Evolutionary conservation across 1,284 basidiomycete species (phyloP).

Genomic region (Rhodotorula sp.): DNA sequence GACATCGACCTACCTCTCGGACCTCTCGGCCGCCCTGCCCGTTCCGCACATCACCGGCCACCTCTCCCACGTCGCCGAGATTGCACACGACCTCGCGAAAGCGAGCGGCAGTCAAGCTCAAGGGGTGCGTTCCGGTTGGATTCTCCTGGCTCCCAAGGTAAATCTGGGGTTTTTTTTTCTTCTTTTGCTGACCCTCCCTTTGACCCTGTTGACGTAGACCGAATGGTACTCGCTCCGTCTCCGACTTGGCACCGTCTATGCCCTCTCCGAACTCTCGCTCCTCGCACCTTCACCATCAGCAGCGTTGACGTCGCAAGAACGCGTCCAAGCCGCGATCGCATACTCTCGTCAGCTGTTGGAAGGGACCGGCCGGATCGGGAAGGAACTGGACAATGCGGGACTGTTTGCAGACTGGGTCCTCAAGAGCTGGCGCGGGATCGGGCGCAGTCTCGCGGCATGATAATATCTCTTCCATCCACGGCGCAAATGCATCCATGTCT

Average conservation of each 20-base stretch:
- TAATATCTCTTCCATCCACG: not conserved
- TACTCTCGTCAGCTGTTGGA: slow-evolving; percentile 16
- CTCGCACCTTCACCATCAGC: slow-evolving; percentile 11
- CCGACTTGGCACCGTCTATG: slow-evolving; percentile 17
- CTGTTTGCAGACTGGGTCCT: slow-evolving; percentile 27
- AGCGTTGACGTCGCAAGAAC: slow-evolving; percentile 8
- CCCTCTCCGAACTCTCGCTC: slow-evolving; percentile 30
- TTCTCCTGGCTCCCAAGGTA: not conserved
- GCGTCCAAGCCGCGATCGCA: slow-evolving; percentile 11
- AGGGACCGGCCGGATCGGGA: slow-evolving; percentile 5
- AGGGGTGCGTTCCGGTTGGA: slow-evolving; percentile 18
- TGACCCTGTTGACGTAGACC: slow-evolving; percentile 10
- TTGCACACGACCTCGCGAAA: slow-evolving; percentile 37
- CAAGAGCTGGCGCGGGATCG: slow-evolving; percentile 36
- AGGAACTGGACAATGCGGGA: slow-evolving; percentile 5
- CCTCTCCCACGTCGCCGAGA: slow-evolving; percentile 26
- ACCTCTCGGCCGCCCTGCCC: slow-evolving; percentile 21
- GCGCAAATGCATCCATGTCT: too few relatives aligned
- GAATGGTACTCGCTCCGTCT: slow-evolving; percentile 25
- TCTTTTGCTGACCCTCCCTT: not conserved
- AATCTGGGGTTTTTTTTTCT: not conserved
- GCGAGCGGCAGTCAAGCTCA: slow-evolving; percentile 27
- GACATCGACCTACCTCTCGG: slow-evolving; percentile 18
- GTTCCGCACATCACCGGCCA: slow-evolving; percentile 16
- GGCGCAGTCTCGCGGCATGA: slow-evolving; percentile 21